A percentile compares a stretch with the other conserved stretches of the same genome.
Conservation (phyloP, 2,329 filamentous ascomycete genomes). For the Cyanodermella asteris region DNA sequence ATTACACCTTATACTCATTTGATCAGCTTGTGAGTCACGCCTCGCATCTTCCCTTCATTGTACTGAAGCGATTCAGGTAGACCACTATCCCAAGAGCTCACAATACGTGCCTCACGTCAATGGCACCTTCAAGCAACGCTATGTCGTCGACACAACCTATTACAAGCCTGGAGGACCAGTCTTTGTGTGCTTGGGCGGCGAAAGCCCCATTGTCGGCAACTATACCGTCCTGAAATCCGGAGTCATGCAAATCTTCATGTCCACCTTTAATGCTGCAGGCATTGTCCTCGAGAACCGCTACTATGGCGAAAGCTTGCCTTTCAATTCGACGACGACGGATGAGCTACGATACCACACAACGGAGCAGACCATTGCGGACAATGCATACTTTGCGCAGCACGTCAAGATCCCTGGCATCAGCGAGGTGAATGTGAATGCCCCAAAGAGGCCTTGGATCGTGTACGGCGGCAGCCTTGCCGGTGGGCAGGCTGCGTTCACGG, state of each 20-base stretch:
- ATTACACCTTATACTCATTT: too few relatives aligned
- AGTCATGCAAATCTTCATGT: conserved; percentile 31
- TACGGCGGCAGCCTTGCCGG: conserved; percentile 25
- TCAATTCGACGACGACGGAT: conserved; percentile 26
- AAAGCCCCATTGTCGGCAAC: conserved; percentile 17
- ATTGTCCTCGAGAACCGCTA: conserved; percentile 20
- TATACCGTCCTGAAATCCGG: conserved; percentile 21
- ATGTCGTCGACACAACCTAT: conserved; percentile 31
- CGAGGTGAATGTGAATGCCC: conserved; percentile 20
- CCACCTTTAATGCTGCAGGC: conserved; percentile 29
- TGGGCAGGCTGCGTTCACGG: conserved; percentile 22
- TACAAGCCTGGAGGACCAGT: conserved; percentile 32
- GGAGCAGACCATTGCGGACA: conserved; percentile 31
- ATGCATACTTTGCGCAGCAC: conserved; percentile 29
- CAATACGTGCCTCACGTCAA: conserved; percentile 16
- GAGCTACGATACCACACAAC: conserved; percentile 27
- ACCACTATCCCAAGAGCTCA: conserved; percentile 22
- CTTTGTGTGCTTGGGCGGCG: conserved; percentile 26
- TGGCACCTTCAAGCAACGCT: conserved; percentile 32
- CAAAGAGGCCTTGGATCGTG: conserved; percentile 24
- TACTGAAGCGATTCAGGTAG: too few relatives aligned
- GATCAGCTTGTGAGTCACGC: too few relatives aligned
- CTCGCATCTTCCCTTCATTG: too few relatives aligned
- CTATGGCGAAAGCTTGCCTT: conserved; percentile 28
- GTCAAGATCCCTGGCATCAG: conserved; percentile 23